Evolutionary conservation across 257 asterid species (phyloP), one percentile per base, ranked within the genome.

Genomic region (Solanum pimpinellifolium): DNA sequence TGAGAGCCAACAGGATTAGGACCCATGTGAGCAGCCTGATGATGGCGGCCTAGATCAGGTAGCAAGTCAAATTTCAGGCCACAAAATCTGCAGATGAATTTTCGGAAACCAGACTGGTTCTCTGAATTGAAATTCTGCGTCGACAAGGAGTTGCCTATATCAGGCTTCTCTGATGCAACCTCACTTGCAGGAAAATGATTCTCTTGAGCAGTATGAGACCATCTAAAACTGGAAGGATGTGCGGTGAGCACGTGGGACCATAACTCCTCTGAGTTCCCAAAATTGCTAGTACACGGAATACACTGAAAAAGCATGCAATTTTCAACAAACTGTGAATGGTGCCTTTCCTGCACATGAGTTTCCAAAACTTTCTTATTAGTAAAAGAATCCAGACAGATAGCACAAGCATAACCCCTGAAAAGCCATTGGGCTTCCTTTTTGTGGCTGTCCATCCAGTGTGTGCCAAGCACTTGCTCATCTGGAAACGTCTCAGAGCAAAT

Each of bases 31-130:
- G 99, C 99, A 72, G 99, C 98, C 91, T 97, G 99, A 91, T 97
- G 99, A 87, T 96, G 99, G 65, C 99, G 97, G 60, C 99, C 99
- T 80, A 97, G 99, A 93, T 97, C 99, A 39, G 99, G 99, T 20
- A 97, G 93, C 94, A 97, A 92, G 91, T 97, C 99, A 89, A 97
- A 97, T 89, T 92, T 96, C 90, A 97, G 93, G 86, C 99, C 99
- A 92, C 99, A 97, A 91, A 96, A 94, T 90, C 92, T 93, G 91
- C 99, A 97, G 88, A 92, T 88, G 88, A 86, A 96, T 90, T 95
- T 95, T 87, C 97, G 92, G 77, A 87, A 87, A 86, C 88, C 91
- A 11, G 93, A 89, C 88, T 92, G 93, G 87, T 84, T 88, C 80
- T 93, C 95, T 52, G 89, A 68, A 85, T 89, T 91, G 9, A 68